phyloP scores from a whole-genome alignment of 345 rosid species.

The Lepidium aucheri region DNA sequence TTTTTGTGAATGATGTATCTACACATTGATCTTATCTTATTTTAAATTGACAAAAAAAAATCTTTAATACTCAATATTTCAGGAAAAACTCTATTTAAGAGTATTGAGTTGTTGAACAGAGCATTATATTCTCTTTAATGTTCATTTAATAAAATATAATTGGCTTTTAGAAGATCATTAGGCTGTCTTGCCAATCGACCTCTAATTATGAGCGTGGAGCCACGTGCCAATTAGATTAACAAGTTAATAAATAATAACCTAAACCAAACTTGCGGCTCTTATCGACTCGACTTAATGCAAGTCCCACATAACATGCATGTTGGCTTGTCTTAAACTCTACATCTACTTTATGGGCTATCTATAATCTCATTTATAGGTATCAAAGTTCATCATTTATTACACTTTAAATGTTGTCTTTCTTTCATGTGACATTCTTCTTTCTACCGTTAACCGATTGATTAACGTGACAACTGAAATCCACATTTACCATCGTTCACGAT shows the following conservation, averaged over 20 bases:
- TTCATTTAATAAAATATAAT: too few species aligned
- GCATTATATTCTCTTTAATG: too few species aligned
- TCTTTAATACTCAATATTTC: too few species aligned
- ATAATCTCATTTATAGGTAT: background rate
- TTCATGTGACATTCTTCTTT: background rate
- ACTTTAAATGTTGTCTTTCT: background rate
- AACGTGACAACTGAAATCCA: background rate
- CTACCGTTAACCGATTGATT: background rate
- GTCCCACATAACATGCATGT: background rate
- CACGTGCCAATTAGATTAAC: background rate
- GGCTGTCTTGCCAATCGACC: too few species aligned
- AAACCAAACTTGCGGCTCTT: slow-evolving; percentile 7
- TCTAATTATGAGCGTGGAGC: background rate
- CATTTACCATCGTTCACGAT: background rate
- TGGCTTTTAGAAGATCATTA: too few species aligned
- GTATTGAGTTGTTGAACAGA: too few species aligned
- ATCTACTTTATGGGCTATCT: slow-evolving; percentile 13
- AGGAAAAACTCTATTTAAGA: too few species aligned
- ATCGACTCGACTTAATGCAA: background rate
- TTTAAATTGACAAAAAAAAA: too few species aligned
- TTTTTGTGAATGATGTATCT: too few species aligned
- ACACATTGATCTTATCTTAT: too few species aligned
- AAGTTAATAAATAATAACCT: background rate
- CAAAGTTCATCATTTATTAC: background rate
- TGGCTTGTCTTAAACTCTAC: background rate